Base-by-base conservation (phyloP, 441 rosid species). In the Raphanus hybrid region DNA sequence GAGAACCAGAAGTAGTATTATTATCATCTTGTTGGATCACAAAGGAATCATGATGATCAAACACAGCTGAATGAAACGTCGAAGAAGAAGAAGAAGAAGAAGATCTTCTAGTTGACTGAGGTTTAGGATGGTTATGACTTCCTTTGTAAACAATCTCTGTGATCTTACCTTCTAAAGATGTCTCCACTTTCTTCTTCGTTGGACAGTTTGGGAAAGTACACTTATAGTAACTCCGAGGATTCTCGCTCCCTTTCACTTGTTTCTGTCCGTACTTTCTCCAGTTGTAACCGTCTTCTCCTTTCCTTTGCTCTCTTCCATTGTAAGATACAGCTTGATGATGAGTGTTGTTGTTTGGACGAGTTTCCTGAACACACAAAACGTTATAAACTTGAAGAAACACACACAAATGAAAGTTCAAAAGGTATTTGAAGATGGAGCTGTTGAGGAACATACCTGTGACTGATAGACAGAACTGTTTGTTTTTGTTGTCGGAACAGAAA, bases 261-360 rank as follows among this genome's bases (percentile, higher is more conserved):
- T 90, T 90, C 54, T 90, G 92, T 20, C 95, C 95, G 48, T 90
- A 88, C 59, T 90, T 90, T 57, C 91, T 84, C 94, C 94, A 90
- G 45, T 87, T 90, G 78, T 86, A 90, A n/a, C 94, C 94, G 74
- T 90, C 94, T 3, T 87, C 90, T 45, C 88, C 83, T 81, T 78
- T 88, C 50, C 77, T 82, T 50, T 82, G 87, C 62, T 82, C 87
- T 26, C 84, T 63, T 45, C 74, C 18, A 43, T 81, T 75, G 80
- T 75, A 67, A 27, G 76, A 23, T 8, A 9, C 76, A 70, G 39
- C 58, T 75, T 74, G 80, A 48, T 52, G 58, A 15, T 60, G 64
- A 60, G 37, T 60, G 64, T 60, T 60, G 64, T 18, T 80, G 75
- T 70, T 64, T 45, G 15, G 67, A 63, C 59, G 59, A 54, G 59